Base-by-base conservation (phyloP, 148 eudicot genomes). In the Spergularia bocconei region DNA sequence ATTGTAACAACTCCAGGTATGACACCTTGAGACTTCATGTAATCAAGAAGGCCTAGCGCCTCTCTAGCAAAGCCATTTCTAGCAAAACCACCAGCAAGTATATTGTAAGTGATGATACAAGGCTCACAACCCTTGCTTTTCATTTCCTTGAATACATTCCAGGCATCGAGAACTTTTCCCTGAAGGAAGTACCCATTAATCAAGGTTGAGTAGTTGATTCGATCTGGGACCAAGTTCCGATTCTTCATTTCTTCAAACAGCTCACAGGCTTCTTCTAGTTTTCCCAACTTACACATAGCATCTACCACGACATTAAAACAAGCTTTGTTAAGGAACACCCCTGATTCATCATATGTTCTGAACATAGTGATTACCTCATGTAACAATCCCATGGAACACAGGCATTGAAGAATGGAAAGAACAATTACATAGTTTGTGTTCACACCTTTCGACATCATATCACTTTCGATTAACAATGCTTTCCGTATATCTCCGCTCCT, bases 121-220 rank as follows among this genome's bases (percentile, higher is more conserved):
- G 92, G 87, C 75, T 82, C 77, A 39, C 85, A 58, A 23, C 90
- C 92, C 47, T 78, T 78, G 29, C 66, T 47, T 65, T 61, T 79
- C 84, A 91, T 82, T 76, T 84, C 87, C 47, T 76, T 68, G 63
- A 85, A 80, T 54, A 87, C 25, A 17, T 69, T 63, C 9, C 66
- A 53, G 14, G 97, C 94, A 63, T 90, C 87, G 63, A 21, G 36
- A 72, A 85, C 70, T 20, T 78, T 79, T 21, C 86, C 89, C 9
- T 83, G 74, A n/a, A 78, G 84, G 77, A 86, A 85, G 70, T 79
- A 83, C 50, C 91, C 91, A 72, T 78, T 81, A 19, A 91, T 91
- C 80, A 91, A 73, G 74, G 94, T 91, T n/a, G 97, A 88, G 79
- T 86, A 91, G 78, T 90, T 87, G 75, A 81, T 74, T 56, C 83